These are phyloP conservation scores for Fermentozyma sake DNA, from an alignment of 1,139 yeast genomes.

Conservation along the genomic window DNA sequence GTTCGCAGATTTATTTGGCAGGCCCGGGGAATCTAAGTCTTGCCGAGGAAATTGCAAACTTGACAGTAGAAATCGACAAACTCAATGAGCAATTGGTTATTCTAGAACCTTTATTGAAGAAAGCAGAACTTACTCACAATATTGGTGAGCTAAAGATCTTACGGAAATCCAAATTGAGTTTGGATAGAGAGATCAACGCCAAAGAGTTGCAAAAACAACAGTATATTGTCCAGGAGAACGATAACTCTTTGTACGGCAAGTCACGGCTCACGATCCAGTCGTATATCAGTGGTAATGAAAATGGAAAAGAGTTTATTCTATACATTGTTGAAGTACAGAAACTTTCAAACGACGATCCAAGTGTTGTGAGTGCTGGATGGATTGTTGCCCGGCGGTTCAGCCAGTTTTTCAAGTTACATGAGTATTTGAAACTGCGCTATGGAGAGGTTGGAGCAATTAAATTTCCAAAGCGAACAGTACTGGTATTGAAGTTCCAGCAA, in stretches of 20 bases:
- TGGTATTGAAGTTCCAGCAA: conserved; percentile 63
- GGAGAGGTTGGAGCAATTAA: conserved; percentile 46
- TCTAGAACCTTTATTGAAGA: conserved; percentile 60
- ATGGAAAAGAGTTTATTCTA: conserved; percentile 57
- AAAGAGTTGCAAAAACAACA: conserved; percentile 78
- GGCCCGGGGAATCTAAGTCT: conserved; percentile 69
- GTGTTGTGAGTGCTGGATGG: conserved; percentile 71
- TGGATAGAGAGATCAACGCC: conserved; percentile 63
- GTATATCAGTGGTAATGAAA: conserved; percentile 53
- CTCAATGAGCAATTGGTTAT: conserved; percentile 60
- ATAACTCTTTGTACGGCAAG: conserved; percentile 71
- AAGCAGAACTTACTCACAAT: conserved; percentile 82
- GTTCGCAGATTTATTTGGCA: conserved; percentile 40
- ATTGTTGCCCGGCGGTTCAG: conserved; percentile 83
- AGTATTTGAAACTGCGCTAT: conserved; percentile 54
- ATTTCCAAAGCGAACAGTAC: conserved; percentile 60
- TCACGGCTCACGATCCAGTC: conserved; percentile 64
- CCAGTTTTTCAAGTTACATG: conserved; percentile 73
- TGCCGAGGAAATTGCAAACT: conserved; percentile 57
- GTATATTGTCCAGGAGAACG: conserved; percentile 77
- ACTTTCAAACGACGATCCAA: conserved; percentile 37
- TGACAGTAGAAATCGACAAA: conserved; percentile 56
- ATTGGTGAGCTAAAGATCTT: conserved; percentile 63
- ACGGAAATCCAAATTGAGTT: conserved; percentile 58
- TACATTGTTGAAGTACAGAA: conserved; percentile 78